phyloP scores from a whole-genome alignment of 2,329 filamentous ascomycete genomes.

The Dryadomyces quercivorus region DNA sequence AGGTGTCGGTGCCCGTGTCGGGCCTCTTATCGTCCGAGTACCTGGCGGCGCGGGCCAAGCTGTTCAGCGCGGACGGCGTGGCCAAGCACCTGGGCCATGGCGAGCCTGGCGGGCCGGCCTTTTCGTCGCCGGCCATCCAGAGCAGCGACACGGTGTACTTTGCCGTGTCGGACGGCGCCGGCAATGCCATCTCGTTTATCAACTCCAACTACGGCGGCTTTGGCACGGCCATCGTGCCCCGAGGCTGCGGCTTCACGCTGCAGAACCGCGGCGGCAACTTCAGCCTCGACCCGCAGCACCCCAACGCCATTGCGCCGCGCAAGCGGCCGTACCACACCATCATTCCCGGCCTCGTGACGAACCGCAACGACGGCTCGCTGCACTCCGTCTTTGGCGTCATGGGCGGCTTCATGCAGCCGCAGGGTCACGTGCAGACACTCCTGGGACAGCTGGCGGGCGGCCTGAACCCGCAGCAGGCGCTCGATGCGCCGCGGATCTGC shows the following conservation, averaged over 20 bases:
- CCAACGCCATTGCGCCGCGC: slow-evolving; percentile 65
- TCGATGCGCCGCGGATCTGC: slow-evolving; percentile 86
- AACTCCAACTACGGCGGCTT: slow-evolving; percentile 90
- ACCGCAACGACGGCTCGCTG: slow-evolving; percentile 57
- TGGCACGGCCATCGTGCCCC: slow-evolving; percentile 75
- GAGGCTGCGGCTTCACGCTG: slow-evolving; percentile 79
- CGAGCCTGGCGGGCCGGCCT: slow-evolving; percentile 25
- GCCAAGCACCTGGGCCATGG: slow-evolving; percentile 57
- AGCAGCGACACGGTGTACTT: slow-evolving; percentile 95
- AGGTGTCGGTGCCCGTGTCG: slow-evolving; percentile 54
- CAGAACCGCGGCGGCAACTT: slow-evolving; percentile 88
- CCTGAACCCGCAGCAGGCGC: slow-evolving; percentile 70
- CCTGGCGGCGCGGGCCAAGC: slow-evolving; percentile 53
- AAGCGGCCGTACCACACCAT: slow-evolving; percentile 97
- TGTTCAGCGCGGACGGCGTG: slow-evolving; percentile 44
- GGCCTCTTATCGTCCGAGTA: slow-evolving; percentile 63
- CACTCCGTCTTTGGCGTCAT: slow-evolving; percentile 91
- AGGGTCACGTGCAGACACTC: slow-evolving; percentile 88
- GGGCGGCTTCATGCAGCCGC: slow-evolving; percentile 98
- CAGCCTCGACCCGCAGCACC: slow-evolving; percentile 55
- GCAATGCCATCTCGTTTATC: slow-evolving; percentile 93
- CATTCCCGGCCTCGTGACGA: slow-evolving; percentile 84
- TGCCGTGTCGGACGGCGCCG: slow-evolving; percentile 63
- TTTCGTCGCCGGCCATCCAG: slow-evolving; percentile 57
- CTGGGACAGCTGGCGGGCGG: slow-evolving; percentile 79